Conservation (phyloP, 768 basidiomycete species). For the Lactifluus echinatus region DNA sequence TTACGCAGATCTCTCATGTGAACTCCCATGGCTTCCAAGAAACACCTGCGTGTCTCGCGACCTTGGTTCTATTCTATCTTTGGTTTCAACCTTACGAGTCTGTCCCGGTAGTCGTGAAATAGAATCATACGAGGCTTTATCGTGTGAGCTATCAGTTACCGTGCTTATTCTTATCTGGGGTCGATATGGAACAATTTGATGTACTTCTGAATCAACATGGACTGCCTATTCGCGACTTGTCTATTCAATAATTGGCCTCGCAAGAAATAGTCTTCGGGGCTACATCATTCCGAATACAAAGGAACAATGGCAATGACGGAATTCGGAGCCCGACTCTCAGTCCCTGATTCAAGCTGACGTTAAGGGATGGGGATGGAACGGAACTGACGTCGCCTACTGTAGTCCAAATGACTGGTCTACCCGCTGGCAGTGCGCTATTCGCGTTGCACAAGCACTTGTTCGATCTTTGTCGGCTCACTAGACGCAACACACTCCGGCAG, state of each 20-base stretch:
- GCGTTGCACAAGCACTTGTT: neutral
- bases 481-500: neutral
- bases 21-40: neutral
- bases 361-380: too few relatives aligned
- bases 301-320: neutral
- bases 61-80: neutral
- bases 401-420: neutral
- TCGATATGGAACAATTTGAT: too few relatives aligned
- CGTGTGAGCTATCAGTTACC: too few relatives aligned
- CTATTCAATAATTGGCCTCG: neutral
- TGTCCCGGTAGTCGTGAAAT: neutral
- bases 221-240: neutral
- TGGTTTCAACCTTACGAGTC: neutral
- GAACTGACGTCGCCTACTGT: neutral
- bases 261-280: neutral
- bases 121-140: neutral
- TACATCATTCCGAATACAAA: neutral
- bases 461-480: neutral
- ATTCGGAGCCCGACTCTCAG: neutral
- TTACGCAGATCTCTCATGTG: neutral
- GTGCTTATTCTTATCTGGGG: too few relatives aligned
- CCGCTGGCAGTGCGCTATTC: neutral
- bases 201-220: too few relatives aligned
- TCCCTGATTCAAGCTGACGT: neutral
- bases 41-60: neutral